phyloP scores from a whole-genome alignment of 768 basidiomycete genomes.

The Lactarius evosmus region DNA sequence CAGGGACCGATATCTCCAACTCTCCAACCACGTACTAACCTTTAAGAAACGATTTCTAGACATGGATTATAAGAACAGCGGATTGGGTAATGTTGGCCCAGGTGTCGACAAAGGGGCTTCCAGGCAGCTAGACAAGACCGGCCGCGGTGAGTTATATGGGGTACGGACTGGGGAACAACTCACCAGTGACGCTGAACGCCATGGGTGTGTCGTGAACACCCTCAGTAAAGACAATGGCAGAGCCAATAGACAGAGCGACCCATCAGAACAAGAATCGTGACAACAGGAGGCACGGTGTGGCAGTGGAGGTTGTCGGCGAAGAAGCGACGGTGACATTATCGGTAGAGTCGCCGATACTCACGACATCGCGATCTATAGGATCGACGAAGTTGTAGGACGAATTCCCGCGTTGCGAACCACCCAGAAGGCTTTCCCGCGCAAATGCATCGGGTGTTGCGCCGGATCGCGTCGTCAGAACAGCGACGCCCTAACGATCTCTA shows the following conservation, averaged over 20 bases:
- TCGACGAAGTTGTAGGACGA: slow-evolving; percentile 24
- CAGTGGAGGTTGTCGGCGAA: slow-evolving; percentile 36
- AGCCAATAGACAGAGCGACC: slow-evolving; percentile 3
- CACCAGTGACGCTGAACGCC: background rate
- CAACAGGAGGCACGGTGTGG: slow-evolving; percentile 35
- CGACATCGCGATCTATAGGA: slow-evolving; percentile 28
- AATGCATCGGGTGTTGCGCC: slow-evolving; percentile 23
- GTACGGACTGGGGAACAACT: background rate
- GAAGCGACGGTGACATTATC: slow-evolving; percentile 33
- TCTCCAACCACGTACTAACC: too few species aligned
- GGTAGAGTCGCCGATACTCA: slow-evolving; percentile 20
- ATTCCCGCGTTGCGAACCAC: slow-evolving; percentile 22
- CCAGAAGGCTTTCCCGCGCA: slow-evolving; percentile 21
- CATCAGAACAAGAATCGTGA: slow-evolving; percentile 25
- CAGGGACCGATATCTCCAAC: background rate
- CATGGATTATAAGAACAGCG: too few species aligned
- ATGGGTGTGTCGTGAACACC: background rate
- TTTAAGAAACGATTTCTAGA: background rate
- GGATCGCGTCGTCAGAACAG: background rate
- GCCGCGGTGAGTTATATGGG: background rate
- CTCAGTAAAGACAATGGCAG: slow-evolving; percentile 23
- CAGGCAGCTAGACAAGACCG: slow-evolving; percentile 6
- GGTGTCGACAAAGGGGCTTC: slow-evolving; percentile 1
- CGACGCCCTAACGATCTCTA: background rate
- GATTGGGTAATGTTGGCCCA: background rate